Evolutionary conservation across 768 basidiomycete genomes (phyloP).

Genomic region (Tylopilus sp.): DNA sequence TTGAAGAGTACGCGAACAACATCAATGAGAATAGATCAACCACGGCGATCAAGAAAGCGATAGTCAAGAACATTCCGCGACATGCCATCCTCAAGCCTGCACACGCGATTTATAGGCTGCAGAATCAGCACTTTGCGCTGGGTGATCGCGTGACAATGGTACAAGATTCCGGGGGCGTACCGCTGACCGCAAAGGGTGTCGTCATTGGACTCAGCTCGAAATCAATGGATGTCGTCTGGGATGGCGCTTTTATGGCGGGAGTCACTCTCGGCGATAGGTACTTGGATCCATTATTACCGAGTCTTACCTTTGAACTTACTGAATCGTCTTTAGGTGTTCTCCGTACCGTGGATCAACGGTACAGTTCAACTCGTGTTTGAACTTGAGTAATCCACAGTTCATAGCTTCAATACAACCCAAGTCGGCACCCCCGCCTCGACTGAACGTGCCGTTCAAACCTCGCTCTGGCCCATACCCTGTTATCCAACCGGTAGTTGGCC

Average conservation of each 20-base stretch:
- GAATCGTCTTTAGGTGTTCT: slow-evolving; percentile 60
- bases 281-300: not conserved
- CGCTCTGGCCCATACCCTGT: slow-evolving; percentile 63
- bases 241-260: slow-evolving; percentile 93
- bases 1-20: slow-evolving; percentile 73
- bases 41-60: slow-evolving; percentile 77
- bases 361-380: slow-evolving; percentile 84
- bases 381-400: slow-evolving; percentile 84
- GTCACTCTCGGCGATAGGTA: slow-evolving; percentile 81
- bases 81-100: slow-evolving; percentile 91
- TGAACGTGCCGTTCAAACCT: slow-evolving; percentile 57
- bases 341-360: slow-evolving; percentile 90
- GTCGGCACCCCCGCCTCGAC: slow-evolving; percentile 45
- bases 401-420: slow-evolving; percentile 69
- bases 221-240: slow-evolving; percentile 95
- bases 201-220: slow-evolving; percentile 86
- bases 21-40: slow-evolving; percentile 59
- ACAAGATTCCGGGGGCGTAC: slow-evolving; percentile 90
- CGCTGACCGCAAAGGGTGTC: slow-evolving; percentile 87
- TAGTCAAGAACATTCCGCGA: slow-evolving; percentile 91
- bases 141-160: slow-evolving; percentile 97
- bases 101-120: slow-evolving; percentile 85
- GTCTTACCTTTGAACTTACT: not conserved
- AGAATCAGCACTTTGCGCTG: slow-evolving; percentile 81
- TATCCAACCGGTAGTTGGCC: slow-evolving; percentile 53